Conservation (phyloP, 192 early-diverging fungal species). For the Backusella morwellensis region DNA sequence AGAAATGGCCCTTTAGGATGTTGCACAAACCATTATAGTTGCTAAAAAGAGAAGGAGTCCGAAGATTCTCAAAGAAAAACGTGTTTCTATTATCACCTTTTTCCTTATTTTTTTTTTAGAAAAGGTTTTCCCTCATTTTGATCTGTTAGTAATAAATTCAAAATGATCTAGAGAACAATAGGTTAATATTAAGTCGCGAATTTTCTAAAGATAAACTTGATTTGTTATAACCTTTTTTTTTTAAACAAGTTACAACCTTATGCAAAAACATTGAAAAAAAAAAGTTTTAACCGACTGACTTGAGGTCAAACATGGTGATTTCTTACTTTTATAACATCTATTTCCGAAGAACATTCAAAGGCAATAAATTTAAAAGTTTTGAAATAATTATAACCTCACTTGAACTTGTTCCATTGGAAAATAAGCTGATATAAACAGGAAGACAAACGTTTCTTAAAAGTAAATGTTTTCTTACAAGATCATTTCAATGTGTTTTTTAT, state of each 20-base stretch:
- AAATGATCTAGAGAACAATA: background rate
- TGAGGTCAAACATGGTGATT: background rate
- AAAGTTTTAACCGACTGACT: background rate
- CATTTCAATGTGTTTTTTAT: background rate
- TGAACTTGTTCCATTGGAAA: background rate
- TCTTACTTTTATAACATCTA: background rate
- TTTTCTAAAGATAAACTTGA: background rate
- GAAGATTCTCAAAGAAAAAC: slow-evolving; percentile 4
- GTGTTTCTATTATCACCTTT: background rate
- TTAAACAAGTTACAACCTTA: background rate
- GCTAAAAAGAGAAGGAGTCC: slow-evolving; percentile 1
- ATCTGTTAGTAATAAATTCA: background rate
- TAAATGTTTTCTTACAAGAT: background rate
- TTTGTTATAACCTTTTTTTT: background rate
- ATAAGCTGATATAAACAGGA: background rate
- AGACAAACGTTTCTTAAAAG: too few species aligned
- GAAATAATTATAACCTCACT: background rate
- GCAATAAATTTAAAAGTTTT: background rate
- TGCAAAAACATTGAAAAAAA: background rate
- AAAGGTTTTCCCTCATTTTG: background rate
- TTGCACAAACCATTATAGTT: background rate
- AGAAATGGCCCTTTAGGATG: background rate
- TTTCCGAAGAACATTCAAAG: background rate
- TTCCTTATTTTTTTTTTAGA: background rate
- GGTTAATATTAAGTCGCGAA: background rate